Evolutionary conservation across 176 grass and related monocot genomes (phyloP).

Genomic region (Rhynchospora breviuscula): DNA sequence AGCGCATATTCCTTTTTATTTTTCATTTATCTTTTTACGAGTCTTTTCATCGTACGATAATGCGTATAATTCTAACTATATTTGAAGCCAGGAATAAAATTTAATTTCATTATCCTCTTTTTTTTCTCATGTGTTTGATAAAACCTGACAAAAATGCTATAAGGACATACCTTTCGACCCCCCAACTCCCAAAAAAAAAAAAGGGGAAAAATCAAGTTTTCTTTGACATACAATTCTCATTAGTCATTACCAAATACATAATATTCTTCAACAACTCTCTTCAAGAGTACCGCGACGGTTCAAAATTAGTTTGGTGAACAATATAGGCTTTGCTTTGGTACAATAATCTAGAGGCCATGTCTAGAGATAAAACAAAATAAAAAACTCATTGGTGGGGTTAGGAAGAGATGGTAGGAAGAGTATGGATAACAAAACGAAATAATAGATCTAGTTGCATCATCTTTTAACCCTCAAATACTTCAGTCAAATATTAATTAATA

Average conservation of each 20-base stretch:
- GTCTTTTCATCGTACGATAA: no score
- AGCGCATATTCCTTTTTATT: no score
- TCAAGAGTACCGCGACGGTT: background rate
- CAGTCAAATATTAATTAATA: background rate
- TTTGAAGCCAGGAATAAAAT: no score
- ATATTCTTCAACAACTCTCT: background rate
- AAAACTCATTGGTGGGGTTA: constrained; percentile 10
- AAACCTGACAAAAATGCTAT: no score
- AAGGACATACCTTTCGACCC: no score
- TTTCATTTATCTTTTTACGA: no score
- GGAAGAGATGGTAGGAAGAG: constrained; percentile 18
- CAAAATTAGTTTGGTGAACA: constrained; percentile 1
- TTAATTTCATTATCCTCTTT: no score
- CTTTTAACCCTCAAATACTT: background rate
- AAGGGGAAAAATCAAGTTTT: no score
- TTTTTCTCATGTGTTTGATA: no score
- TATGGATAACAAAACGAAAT: background rate
- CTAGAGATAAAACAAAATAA: background rate
- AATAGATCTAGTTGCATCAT: background rate
- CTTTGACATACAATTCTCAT: no score
- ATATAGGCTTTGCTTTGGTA: background rate
- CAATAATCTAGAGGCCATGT: background rate
- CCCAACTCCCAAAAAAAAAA: no score
- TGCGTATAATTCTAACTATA: no score
- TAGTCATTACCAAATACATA: background rate